Conservation (phyloP, 768 basidiomycete species). For the Collybia sordida region DNA sequence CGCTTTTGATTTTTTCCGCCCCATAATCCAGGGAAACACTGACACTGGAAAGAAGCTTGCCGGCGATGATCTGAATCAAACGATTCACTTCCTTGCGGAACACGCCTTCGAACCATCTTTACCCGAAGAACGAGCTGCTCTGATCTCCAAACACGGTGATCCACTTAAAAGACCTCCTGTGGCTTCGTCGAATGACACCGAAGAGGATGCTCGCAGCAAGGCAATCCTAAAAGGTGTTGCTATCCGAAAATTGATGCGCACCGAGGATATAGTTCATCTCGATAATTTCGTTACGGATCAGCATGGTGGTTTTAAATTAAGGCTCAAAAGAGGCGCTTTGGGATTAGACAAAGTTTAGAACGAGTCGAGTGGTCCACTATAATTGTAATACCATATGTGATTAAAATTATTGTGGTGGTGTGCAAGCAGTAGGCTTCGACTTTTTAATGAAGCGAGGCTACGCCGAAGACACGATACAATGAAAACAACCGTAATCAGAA, state of each 20-base stretch:
- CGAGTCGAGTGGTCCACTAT: not conserved
- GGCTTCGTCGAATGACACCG: slow-evolving; percentile 4
- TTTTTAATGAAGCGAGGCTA: not conserved
- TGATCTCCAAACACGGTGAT: slow-evolving; percentile 11
- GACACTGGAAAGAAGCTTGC: slow-evolving; percentile 13
- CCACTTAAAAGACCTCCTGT: slow-evolving; percentile 3
- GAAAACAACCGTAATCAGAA: slow-evolving; percentile 13
- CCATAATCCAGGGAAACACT: slow-evolving; percentile 18
- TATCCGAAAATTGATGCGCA: slow-evolving; percentile 19
- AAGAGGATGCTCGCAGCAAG: slow-evolving; percentile 8
- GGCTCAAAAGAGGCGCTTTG: slow-evolving; percentile 15
- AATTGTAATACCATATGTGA: not conserved
- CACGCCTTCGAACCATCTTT: slow-evolving; percentile 21
- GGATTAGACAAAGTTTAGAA: slow-evolving; percentile 14
- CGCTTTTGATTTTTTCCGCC: slow-evolving; percentile 42
- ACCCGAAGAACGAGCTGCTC: slow-evolving; percentile 17
- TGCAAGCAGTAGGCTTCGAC: not conserved
- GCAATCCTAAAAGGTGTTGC: slow-evolving; percentile 17
- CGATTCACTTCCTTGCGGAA: slow-evolving; percentile 17
- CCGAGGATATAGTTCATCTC: slow-evolving; percentile 20
- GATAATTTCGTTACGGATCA: slow-evolving; percentile 20
- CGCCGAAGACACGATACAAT: not conserved
- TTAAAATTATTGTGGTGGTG: not conserved
- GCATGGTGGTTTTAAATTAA: slow-evolving; percentile 13
- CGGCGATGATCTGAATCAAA: slow-evolving; percentile 16